Evolutionary conservation across 768 basidiomycete genomes (phyloP).

Genomic region (Mycena crocata): DNA sequence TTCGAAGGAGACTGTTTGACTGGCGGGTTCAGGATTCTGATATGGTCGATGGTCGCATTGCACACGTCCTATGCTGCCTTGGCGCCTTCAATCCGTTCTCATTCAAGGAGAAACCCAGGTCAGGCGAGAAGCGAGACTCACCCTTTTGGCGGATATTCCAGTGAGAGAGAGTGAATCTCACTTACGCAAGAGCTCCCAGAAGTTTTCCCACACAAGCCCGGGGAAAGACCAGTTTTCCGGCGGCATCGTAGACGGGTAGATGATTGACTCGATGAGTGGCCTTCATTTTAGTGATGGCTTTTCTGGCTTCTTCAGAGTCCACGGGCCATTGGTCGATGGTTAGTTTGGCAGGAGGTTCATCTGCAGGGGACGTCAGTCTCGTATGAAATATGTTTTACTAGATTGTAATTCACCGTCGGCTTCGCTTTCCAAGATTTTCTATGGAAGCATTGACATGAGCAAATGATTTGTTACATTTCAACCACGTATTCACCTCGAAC

Average conservation of each 20-base stretch:
- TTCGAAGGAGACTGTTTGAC: too few relatives aligned
- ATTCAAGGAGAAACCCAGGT: too few relatives aligned
- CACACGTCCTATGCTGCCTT: too few relatives aligned
- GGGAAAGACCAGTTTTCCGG: not conserved
- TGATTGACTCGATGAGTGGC: not conserved
- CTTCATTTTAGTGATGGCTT: not conserved
- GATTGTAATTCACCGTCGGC: not conserved
- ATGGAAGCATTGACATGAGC: not conserved
- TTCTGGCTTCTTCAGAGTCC: not conserved
- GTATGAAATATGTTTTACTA: not conserved
- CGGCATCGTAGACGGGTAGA: not conserved
- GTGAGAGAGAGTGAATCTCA: not conserved
- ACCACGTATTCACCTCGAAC: not conserved
- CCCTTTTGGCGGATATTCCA: not conserved
- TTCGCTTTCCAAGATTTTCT: not conserved
- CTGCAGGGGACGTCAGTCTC: not conserved
- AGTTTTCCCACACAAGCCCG: not conserved
- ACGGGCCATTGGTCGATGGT: constrained; percentile 1
- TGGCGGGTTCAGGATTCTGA: too few relatives aligned
- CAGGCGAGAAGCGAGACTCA: too few relatives aligned
- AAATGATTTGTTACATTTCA: not conserved
- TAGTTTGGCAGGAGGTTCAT: too few relatives aligned
- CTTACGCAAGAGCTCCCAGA: not conserved
- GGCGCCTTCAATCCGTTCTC: too few relatives aligned
- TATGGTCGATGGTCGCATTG: too few relatives aligned